Evolutionary conservation across 371 early-diverging fungal genomes (phyloP), one percentile per base, ranked within the genome.

Genomic region (Dichotomocladium elegans): DNA sequence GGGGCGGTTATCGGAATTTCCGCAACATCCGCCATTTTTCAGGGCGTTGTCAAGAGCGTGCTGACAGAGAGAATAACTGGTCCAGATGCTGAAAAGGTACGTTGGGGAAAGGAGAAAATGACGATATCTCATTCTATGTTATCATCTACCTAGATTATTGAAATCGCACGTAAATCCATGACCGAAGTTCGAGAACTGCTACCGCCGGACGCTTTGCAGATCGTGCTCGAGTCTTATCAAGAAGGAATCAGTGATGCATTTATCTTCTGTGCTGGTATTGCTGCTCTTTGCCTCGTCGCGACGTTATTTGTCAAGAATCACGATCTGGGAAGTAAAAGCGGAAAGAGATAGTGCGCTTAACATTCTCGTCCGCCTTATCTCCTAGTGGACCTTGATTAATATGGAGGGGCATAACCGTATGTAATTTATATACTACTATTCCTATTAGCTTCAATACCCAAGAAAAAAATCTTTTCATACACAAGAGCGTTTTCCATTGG

Each of bases 1-100:
- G 77, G 77, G 27, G 57, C 66, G 49, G 73, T 71, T 8, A 64
- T 77, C 35, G 74, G 73, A 51, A 63, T 73, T 28, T 63, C 74
- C 11, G 51, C 53, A 28, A 66, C 63, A 21, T 64, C 70, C 3
- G 70, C 72, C 43, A 66, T 66, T 22, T 66, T 74, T 51, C 74
- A 78, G 53, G 64, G 60, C 35, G 53, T 61, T 21, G 62, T 74
- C 5, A 72, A 66, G 19, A 37, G 31, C 12, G 53, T 62, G 22
- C 63, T 71, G 25, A 45, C 53, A 12, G 58, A 62, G 31, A 56
- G 55, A 15, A 63, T 79, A 21, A 69, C 57, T 0, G 78, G 63
- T 12, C 57, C 58, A 8, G 55, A 63, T 45, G 63, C 63, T 22
- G 58, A 27, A 19, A 49, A 53, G 51, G 63, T 63, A 63, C 19